Base-by-base conservation (phyloP, 2,329 filamentous ascomycete genomes). In the Claviceps paspali region DNA sequence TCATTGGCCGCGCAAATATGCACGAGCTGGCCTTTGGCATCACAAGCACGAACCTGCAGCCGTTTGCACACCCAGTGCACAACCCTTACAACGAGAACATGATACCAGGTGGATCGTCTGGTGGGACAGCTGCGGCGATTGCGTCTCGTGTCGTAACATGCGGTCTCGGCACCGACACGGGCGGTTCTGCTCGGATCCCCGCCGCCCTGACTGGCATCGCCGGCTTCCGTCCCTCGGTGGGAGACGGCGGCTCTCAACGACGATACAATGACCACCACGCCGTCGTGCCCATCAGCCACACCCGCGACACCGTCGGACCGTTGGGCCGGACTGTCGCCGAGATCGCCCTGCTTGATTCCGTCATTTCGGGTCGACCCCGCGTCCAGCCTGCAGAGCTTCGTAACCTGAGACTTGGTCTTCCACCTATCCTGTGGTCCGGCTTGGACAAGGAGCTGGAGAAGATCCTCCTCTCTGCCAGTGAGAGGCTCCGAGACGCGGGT, bases 271-370 rank as follows among this genome's bases (percentile, higher is more conserved):
- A 45, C 19, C 34, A 39, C 18, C 8, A 12, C 14, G 31, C 17
- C 24, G 77, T 82, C 2, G 70, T 84, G 9, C 79, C 80, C 1
- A 73, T 83, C 4, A 71, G 67, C 2, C 54, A 67, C 23, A 68
- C 74, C 45, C 74, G 79, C 47, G 80, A 85, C 46, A 77, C 70
- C 0, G 62, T 82, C 0, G 79, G 80, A 0, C 64, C 70, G 0
- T 73, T 85, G 55, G 72, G 71, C 0, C 65, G 72, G 17, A 80
- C 70, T 0, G 71, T 85, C 2, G 65, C 65, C 11, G 80, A 85
- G 47, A 77, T 78, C 0, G 71, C 71, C 0, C 68, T 74, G 43
- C 60, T 71, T 3, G 63, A 84, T 1, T 64, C 75, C 38, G 70
- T 68, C 4, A 82, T 85, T 27, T 70, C 72, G 3, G 78, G 79